These are phyloP conservation scores for Suillus lakei DNA, from an alignment of 768 basidiomycete species.

Conservation along the genomic window DNA sequence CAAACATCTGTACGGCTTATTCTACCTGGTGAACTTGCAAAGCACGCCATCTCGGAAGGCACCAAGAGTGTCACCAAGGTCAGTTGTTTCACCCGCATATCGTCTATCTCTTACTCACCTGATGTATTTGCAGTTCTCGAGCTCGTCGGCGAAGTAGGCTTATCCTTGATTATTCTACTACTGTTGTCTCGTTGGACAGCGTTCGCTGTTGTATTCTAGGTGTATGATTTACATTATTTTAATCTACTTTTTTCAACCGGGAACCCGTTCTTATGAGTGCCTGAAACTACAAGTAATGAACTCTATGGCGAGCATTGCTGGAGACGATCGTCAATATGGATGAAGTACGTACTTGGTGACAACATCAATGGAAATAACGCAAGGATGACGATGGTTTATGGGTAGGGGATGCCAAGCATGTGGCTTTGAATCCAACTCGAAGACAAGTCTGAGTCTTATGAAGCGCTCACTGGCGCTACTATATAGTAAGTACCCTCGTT, in stretches of 20 bases:
- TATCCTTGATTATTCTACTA: conserved; percentile 16
- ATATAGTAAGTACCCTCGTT: not conserved
- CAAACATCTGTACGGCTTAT: conserved; percentile 96
- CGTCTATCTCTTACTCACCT: conserved; percentile 10
- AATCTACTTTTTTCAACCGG: conserved; percentile 25
- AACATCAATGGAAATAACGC: fast-evolving
- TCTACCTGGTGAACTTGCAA: conserved; percentile 95
- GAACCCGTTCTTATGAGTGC: not conserved
- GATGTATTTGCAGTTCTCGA: conserved; percentile 42
- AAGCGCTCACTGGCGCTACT: no score
- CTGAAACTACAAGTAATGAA: no score
- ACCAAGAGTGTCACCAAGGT: conserved; percentile 75
- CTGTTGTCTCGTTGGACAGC: conserved; percentile 16
- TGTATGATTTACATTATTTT: conserved; percentile 35
- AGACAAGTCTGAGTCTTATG: no score
- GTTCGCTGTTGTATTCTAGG: conserved; percentile 36
- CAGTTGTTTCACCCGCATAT: not conserved
- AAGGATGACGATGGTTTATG: not conserved
- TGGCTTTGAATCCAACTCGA: not conserved
- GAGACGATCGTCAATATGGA: not conserved
- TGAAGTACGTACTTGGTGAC: not conserved
- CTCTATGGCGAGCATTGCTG: not conserved
- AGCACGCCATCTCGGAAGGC: conserved; percentile 98
- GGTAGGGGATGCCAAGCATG: not conserved
- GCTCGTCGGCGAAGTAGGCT: conserved; percentile 48